These are phyloP conservation scores for Solanum clarkiae DNA, from an alignment of 257 asterid species.

Conservation along the genomic window DNA sequence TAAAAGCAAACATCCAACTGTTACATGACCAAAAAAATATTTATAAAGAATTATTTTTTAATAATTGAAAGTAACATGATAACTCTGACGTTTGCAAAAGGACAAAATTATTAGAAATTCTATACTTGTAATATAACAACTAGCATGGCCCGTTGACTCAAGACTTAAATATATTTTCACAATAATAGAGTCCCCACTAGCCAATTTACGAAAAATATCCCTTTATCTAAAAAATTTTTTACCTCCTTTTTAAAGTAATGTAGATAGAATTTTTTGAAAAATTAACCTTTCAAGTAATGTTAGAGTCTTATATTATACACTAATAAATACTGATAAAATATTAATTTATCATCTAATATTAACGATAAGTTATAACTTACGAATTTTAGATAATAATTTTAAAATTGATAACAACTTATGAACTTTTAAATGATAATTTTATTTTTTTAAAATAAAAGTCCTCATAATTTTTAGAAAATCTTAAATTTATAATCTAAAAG, in stretches of 20 bases:
- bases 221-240: background rate
- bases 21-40: background rate
- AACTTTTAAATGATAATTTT: too few relatives aligned
- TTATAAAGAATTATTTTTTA: background rate
- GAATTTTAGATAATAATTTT: background rate
- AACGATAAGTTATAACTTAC: background rate
- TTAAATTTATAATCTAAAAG: too few relatives aligned
- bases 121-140: background rate
- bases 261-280: background rate
- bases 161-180: background rate
- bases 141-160: background rate
- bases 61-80: background rate
- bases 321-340: background rate
- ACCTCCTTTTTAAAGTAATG: background rate
- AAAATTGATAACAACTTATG: too few relatives aligned
- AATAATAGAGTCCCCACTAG: background rate
- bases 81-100: background rate
- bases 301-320: background rate
- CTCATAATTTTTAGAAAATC: too few relatives aligned
- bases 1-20: background rate
- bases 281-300: background rate
- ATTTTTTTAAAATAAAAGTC: too few relatives aligned
- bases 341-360: background rate
- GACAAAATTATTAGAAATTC: background rate
- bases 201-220: background rate